phyloP scores from a whole-genome alignment of 2,329 filamentous ascomycete species.

The Lecanosticta acicola region DNA sequence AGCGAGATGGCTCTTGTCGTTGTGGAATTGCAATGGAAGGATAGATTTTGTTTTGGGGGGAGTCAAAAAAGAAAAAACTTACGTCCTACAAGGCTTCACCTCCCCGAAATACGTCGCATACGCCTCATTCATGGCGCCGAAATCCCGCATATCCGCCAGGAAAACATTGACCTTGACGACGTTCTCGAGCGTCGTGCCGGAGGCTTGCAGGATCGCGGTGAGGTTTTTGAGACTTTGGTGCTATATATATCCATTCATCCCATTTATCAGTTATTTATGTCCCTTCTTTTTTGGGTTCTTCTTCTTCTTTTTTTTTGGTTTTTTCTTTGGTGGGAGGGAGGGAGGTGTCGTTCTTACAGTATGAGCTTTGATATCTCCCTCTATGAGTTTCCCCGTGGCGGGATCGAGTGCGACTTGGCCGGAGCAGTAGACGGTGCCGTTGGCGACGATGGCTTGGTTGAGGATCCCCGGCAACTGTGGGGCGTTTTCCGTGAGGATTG shows the following conservation, averaged over 20 bases:
- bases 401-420: conserved; percentile 57
- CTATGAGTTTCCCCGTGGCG: conserved; percentile 48
- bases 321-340: not conserved
- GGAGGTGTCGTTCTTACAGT: conserved; percentile 39
- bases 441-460: conserved; percentile 37
- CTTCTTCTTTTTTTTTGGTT: too few relatives aligned
- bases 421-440: conserved; percentile 67
- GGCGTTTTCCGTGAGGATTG: conserved; percentile 26
- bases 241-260: conserved; percentile 17
- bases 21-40: not conserved
- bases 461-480: conserved; percentile 26
- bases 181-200: conserved; percentile 54
- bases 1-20: conserved; percentile 15
- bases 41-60: not conserved
- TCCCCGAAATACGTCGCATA: conserved; percentile 38
- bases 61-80: conserved; percentile 11
- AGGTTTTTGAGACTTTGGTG: conserved; percentile 57
- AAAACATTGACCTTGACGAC: conserved; percentile 65
- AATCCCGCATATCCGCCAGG: conserved; percentile 60
- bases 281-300: too few relatives aligned
- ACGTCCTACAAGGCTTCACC: conserved; percentile 32
- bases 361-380: conserved; percentile 52
- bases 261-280: too few relatives aligned
- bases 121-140: conserved; percentile 53
- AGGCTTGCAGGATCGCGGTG: conserved; percentile 53